Evolutionary conservation across 768 basidiomycete genomes (phyloP), one percentile per base, ranked within the genome.

Genomic region (Hemileccinum rubropunctum): DNA sequence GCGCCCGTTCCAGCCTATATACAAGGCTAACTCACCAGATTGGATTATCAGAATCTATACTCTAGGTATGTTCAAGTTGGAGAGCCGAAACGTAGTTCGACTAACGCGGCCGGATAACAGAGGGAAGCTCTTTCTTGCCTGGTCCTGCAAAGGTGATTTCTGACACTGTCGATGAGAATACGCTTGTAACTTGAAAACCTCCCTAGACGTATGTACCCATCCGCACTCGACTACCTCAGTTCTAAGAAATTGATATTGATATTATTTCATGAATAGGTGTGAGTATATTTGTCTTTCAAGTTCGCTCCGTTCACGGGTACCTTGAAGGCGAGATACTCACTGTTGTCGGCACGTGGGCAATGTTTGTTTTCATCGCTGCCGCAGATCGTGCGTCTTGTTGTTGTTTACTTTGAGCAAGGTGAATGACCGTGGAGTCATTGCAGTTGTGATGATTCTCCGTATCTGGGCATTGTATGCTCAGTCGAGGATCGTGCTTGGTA

Each of bases 401-500:
- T 37, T 32, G 18, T 20, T 12, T 30, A 9, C 18, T 13, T 20
- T 17, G 10, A 21, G 17, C 7, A 6, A 20, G 6, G 9, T 5
- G 21, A 13, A 34, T 26, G 21, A 45, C 14, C 1, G 3, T 3
- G n/a, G n/a, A 23, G 6, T 27, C 21, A 44, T 15, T 42, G 10
- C 10, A 56, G 57, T 58, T 42, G 37, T 27, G 7, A 58, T 58
- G 57, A 48, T 59, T 21, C 46, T 60, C 10, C 58, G 52, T 30
- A 39, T 59, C 18, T 59, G 52, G 48, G 52, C 42, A 35, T 18
- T 58, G 28, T 56, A 58, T 23, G 4, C 10, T 11, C 37, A 18
- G 6, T 58, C 58, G 5, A 56, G 28, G 32, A 27, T 48, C 12
- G 26, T 58, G 4, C 49, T 58, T 18, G 32, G 43, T 1, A 17